A percentile compares a stretch with the other conserved stretches of the same genome.
Conservation (phyloP, 148 eudicot genomes). For the Vaccinium corymbosum region DNA sequence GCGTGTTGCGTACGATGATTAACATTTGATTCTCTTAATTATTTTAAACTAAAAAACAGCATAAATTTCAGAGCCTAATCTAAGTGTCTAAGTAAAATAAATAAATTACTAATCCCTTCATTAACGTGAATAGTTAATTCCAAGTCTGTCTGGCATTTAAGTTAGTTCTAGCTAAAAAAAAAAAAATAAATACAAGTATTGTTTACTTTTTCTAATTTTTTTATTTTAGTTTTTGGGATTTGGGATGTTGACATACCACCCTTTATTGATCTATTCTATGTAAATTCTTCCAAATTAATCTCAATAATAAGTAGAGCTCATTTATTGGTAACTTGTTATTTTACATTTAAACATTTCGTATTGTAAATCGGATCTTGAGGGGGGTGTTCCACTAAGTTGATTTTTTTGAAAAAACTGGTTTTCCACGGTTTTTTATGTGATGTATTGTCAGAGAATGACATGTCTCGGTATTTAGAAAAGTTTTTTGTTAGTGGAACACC, state of each 20-base stretch:
- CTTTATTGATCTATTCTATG: not conserved
- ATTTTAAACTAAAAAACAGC: not conserved
- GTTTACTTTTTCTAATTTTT: not conserved
- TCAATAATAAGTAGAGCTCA: not conserved
- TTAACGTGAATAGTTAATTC: not conserved
- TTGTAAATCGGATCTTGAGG: not conserved
- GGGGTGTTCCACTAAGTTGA: no score
- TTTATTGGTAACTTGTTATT: not conserved
- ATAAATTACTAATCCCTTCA: not conserved
- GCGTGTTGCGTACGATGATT: conserved; percentile 8
- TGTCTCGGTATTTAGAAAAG: no score
- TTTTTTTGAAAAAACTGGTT: no score
- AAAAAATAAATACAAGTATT: not conserved
- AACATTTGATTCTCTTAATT: conserved; percentile 1
- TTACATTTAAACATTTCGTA: not conserved
- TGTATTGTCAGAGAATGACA: no score
- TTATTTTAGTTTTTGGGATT: conserved; percentile 4
- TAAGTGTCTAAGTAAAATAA: not conserved
- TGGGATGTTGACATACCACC: conserved; percentile 19
- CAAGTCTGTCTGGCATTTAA: not conserved
- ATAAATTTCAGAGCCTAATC: conserved; percentile 2
- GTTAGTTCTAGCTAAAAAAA: not conserved
- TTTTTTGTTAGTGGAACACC: no score
- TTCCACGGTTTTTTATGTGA: no score
- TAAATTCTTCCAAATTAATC: not conserved